A percentile compares a stretch with the other conserved stretches of the same genome.
Conservation (phyloP, 2,329 filamentous ascomycete genomes). For the Bipolaris gigantea region DNA sequence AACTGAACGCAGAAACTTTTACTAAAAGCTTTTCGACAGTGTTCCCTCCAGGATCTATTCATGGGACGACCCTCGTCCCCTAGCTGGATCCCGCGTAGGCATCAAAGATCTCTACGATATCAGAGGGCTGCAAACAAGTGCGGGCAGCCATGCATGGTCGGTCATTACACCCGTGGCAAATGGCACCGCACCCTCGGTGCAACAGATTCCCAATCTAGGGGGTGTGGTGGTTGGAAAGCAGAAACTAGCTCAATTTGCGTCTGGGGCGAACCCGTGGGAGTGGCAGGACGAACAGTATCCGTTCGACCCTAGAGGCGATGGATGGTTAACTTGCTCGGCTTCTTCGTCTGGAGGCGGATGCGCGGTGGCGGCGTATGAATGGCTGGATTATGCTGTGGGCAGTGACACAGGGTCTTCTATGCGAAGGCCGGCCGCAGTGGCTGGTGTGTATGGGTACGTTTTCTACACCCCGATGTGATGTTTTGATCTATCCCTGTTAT, state of each 20-base stretch:
- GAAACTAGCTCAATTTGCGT: conserved; percentile 54
- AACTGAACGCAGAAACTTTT: neutral
- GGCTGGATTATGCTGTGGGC: conserved; percentile 52
- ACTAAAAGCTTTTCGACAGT: conserved; percentile 3
- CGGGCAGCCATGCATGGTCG: conserved; percentile 30
- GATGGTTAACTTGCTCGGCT: conserved; percentile 29
- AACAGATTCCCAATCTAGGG: conserved; percentile 31
- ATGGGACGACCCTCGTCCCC: conserved; percentile 35
- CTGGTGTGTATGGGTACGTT: conserved; percentile 49
- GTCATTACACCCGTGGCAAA: conserved; percentile 22
- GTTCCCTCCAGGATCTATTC: conserved; percentile 48
- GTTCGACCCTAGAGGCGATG: conserved; percentile 48
- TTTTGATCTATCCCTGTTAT: neutral
- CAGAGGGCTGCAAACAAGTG: conserved; percentile 30
- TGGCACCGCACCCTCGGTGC: conserved; percentile 26
- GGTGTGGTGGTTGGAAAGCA: conserved; percentile 57
- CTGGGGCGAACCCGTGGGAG: conserved; percentile 31
- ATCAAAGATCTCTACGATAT: conserved; percentile 35
- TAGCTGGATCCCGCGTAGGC: conserved; percentile 32
- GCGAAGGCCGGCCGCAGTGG: conserved; percentile 49
- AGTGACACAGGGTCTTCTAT: conserved; percentile 54
- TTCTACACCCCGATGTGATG: neutral
- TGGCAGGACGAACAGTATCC: conserved; percentile 44
- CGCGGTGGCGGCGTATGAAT: conserved; percentile 48
- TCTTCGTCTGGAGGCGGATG: conserved; percentile 45